phyloP scores from a whole-genome alignment of 2,329 filamentous ascomycete species.

The Paradendryphiella salina region DNA sequence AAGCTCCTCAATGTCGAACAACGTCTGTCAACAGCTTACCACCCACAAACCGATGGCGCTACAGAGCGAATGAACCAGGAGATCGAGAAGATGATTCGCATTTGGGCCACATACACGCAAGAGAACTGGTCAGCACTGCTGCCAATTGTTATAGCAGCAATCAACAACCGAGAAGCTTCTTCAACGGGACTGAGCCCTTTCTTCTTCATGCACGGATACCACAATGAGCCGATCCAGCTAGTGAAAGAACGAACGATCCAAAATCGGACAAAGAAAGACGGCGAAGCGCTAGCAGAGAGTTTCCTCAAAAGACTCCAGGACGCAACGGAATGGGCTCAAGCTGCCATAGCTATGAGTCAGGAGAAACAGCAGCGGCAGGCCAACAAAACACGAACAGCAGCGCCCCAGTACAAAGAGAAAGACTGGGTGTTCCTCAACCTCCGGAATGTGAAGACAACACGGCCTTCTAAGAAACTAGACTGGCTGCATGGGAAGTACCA shows the following conservation, averaged over 20 bases:
- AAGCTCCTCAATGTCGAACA: neutral
- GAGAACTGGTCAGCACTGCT: neutral
- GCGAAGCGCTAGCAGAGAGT: no score
- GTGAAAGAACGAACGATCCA: neutral
- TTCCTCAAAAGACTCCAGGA: no score
- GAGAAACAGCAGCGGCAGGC: neutral
- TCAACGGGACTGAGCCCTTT: neutral
- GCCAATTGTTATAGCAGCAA: neutral
- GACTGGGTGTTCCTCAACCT: neutral
- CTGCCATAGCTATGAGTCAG: neutral
- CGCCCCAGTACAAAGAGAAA: neutral
- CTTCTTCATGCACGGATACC: neutral
- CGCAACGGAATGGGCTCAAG: no score
- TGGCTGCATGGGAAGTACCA: neutral
- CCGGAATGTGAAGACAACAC: neutral
- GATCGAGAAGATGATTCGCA: neutral
- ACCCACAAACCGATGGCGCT: conserved; percentile 3
- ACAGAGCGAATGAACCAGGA: conserved; percentile 2
- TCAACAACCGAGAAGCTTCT: neutral
- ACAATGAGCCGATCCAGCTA: neutral
- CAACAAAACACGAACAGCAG: neutral
- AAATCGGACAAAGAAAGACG: neutral
- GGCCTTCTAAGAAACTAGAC: neutral
- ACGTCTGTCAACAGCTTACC: neutral
- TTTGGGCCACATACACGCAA: neutral